phyloP scores from a whole-genome alignment of 2,329 filamentous ascomycete genomes.

The Xylaria sp. region DNA sequence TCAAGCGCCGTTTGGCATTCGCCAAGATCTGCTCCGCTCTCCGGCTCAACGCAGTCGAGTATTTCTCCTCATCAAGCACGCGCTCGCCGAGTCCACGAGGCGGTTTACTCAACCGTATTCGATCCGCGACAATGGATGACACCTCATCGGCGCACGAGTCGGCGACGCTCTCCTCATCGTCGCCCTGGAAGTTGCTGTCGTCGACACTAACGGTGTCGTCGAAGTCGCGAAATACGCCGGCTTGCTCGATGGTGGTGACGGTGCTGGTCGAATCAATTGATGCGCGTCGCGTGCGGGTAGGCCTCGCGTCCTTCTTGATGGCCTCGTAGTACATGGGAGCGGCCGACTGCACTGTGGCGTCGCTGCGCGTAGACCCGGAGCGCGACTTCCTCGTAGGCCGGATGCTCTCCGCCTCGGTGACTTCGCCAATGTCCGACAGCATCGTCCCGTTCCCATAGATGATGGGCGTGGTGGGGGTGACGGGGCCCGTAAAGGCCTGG shows the following conservation, averaged over 20 bases:
- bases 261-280: constrained; percentile 66
- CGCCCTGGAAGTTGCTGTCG: constrained; percentile 68
- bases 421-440: constrained; percentile 66
- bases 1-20: constrained; percentile 87
- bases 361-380: constrained; percentile 39
- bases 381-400: constrained; percentile 45
- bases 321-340: constrained; percentile 40
- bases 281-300: constrained; percentile 52
- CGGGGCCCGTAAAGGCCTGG: constrained; percentile 46
- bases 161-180: constrained; percentile 68
- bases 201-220: constrained; percentile 65
- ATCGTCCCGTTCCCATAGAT: constrained; percentile 72
- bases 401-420: constrained; percentile 56
- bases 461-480: constrained; percentile 63
- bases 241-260: constrained; percentile 54
- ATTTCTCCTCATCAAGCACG: constrained; percentile 55
- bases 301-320: constrained; percentile 45
- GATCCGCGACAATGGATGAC: constrained; percentile 38
- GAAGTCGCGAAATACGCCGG: constrained; percentile 60
- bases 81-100: constrained; percentile 25
- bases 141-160: constrained; percentile 57
- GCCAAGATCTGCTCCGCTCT: constrained; percentile 88
- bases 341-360: constrained; percentile 32
- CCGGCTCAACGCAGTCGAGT: constrained; percentile 77
- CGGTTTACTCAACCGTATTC: constrained; percentile 28